Percentiles rank a stretch among this genome's conserved stretches.
These are phyloP conservation scores for Blastobotrys robertii DNA, from an alignment of 805 yeast genomes.

Conservation along the genomic window DNA sequence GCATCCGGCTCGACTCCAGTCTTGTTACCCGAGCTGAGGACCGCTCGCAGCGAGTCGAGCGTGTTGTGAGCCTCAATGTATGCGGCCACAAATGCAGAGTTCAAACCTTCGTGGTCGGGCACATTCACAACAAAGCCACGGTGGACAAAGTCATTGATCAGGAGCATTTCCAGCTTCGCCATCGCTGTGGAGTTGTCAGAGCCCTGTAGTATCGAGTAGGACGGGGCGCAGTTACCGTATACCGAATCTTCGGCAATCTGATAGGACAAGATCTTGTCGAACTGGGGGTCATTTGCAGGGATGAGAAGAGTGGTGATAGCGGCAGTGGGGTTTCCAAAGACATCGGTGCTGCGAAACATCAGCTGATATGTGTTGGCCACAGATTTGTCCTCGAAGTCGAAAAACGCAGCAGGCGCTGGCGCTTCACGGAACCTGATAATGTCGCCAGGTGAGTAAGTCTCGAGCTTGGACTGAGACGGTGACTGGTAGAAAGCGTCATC, in stretches of 20 bases:
- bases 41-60: conserved; percentile 24
- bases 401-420: neutral
- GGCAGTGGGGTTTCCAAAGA: conserved; percentile 20
- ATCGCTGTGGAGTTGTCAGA: conserved; percentile 5
- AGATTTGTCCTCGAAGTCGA: conserved; percentile 1
- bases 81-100: conserved; percentile 13
- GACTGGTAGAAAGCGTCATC: no score
- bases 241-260: conserved; percentile 19
- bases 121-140: conserved; percentile 14
- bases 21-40: conserved; percentile 7
- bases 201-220: conserved; percentile 15
- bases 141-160: conserved; percentile 10
- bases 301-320: conserved; percentile 20
- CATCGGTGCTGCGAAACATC: conserved; percentile 18
- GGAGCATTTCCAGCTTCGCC: conserved; percentile 7
- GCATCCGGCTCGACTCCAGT: conserved; percentile 7
- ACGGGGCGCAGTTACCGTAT: conserved; percentile 18
- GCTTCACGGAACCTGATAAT: conserved; percentile 1
- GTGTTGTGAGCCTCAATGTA: conserved; percentile 18
- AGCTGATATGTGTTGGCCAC: conserved; percentile 16
- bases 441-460: neutral
- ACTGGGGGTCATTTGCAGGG: conserved; percentile 9
- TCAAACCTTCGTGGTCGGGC: conserved; percentile 23
- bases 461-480: no score
- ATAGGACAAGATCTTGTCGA: conserved; percentile 15